These are phyloP conservation scores for Vitis cinerea DNA, from an alignment of 164 flowering plant genomes.

Conservation along the genomic window DNA sequence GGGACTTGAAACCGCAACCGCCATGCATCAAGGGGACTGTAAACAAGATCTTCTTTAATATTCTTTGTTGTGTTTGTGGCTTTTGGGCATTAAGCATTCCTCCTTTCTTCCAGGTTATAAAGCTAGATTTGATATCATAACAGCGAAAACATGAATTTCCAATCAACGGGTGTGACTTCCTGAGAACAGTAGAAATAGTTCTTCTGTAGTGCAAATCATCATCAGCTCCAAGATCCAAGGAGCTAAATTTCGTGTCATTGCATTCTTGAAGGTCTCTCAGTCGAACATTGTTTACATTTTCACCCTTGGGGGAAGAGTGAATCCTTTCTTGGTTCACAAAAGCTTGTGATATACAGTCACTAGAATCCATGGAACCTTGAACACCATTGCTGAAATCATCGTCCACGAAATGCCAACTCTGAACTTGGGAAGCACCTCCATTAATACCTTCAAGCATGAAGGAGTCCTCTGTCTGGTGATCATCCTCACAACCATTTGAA, in stretches of 20 bases:
- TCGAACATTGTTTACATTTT: conserved; percentile 14
- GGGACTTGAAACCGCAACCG: conserved; percentile 21
- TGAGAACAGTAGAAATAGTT: conserved; percentile 51
- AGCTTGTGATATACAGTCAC: conserved; percentile 70
- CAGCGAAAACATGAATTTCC: conserved; percentile 23
- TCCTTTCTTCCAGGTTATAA: conserved; percentile 56
- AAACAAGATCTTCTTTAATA: conserved; percentile 62
- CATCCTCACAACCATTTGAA: conserved; percentile 49
- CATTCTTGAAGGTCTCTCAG: conserved; percentile 43
- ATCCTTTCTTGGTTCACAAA: conserved; percentile 34
- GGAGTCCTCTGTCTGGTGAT: conserved; percentile 53
- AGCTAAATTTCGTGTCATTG: conserved; percentile 37
- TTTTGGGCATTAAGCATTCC: conserved; percentile 11
- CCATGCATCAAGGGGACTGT: conserved; percentile 54
- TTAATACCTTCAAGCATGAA: conserved; percentile 52
- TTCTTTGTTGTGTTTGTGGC: conserved; percentile 36
- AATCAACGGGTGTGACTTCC: conserved; percentile 34
- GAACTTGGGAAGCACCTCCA: conserved; percentile 59
- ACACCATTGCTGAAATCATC: conserved; percentile 59
- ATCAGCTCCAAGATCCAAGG: conserved; percentile 36
- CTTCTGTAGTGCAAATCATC: conserved; percentile 58
- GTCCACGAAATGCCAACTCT: conserved; percentile 67
- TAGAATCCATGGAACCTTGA: conserved; percentile 51
- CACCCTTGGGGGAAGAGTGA: conserved; percentile 23
- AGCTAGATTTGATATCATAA: conserved; percentile 43